These are phyloP conservation scores for Pythium dissotocum DNA, from an alignment of 352 stramenopile species.

Conservation along the genomic window DNA sequence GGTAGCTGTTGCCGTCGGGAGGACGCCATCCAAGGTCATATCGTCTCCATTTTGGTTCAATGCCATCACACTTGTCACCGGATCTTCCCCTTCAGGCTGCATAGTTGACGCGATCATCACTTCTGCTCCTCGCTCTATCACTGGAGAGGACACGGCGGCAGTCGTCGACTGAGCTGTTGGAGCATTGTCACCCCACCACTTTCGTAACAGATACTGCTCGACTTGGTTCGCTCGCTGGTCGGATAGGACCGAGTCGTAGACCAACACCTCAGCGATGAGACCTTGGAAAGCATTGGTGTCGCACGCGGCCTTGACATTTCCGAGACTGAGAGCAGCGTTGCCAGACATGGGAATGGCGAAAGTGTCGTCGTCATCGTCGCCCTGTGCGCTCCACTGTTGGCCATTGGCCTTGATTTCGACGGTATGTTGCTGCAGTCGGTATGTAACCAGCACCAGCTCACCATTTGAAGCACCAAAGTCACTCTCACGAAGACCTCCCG, in stretches of 20 bases:
- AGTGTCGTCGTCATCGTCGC: background rate
- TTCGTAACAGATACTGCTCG: constrained; percentile 48
- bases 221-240: constrained; percentile 32
- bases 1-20: background rate
- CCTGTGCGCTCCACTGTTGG: constrained; percentile 23
- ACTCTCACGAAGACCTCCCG: constrained; percentile 42
- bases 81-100: background rate
- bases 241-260: constrained; percentile 49
- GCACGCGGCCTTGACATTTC: constrained; percentile 52
- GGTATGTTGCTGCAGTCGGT: constrained; percentile 43
- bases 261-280: constrained; percentile 49
- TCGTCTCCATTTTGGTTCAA: background rate
- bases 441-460: constrained; percentile 41
- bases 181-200: constrained; percentile 40
- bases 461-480: constrained; percentile 21
- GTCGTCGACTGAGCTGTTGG: background rate
- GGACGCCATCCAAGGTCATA: background rate
- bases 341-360: constrained; percentile 42
- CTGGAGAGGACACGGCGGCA: background rate
- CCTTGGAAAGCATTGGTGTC: constrained; percentile 66
- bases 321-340: constrained; percentile 49
- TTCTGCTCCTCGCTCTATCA: background rate
- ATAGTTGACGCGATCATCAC: background rate
- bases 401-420: constrained; percentile 46
- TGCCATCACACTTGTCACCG: background rate